Evolutionary conservation across 345 rosid species (phyloP), one percentile per base, ranked within the genome.

Genomic region (Fremontodendron californicum): DNA sequence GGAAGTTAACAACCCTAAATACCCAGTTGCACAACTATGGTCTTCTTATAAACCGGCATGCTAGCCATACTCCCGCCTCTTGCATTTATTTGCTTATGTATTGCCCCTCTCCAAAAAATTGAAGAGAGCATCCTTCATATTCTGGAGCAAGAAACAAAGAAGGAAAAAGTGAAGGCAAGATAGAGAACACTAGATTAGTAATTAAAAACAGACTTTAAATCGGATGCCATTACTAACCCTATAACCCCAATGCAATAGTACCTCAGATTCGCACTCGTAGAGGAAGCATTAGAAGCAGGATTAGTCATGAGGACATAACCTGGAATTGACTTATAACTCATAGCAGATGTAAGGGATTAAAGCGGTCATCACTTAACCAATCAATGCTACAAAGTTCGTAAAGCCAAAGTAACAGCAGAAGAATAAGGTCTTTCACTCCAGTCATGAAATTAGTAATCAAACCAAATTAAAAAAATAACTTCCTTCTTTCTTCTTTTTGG

Each of bases 121-220:
- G 39, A 37, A 52, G 31, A 48, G 37, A 51, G 49, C 71, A 6
- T 51, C 48, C 51, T 65, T 67, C 79, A 52, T n/a, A 33, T 65
- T 66, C 74, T 54, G 52, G 62, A 25, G 40, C 42, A 75, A 62
- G 33, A 61, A 75, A 76, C 62, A 67, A 66, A 76, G 49, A 45
- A 57, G 48, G 15, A 65, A 19, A 23, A 37, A 18, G 52, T 76
- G 51, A 66, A 66, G 25, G 37, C 64, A 76, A 25, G 23, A 66
- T 39, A 65, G 64, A 35, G 54, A 65, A 67, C 58, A 67, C 48
- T 40, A 12, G 60, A 65, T 51, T 66, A 51, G 6, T 19, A 37
- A 76, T 21, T 54, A 52, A 66, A 51, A 3, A 54, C 13, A 52
- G 29, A 51, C 62, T 49, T 21, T 31, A 68, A 55, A 68, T 54